These are phyloP conservation scores for Poronia punctata DNA, from an alignment of 495 filamentous ascomycete species.

Conservation along the genomic window DNA sequence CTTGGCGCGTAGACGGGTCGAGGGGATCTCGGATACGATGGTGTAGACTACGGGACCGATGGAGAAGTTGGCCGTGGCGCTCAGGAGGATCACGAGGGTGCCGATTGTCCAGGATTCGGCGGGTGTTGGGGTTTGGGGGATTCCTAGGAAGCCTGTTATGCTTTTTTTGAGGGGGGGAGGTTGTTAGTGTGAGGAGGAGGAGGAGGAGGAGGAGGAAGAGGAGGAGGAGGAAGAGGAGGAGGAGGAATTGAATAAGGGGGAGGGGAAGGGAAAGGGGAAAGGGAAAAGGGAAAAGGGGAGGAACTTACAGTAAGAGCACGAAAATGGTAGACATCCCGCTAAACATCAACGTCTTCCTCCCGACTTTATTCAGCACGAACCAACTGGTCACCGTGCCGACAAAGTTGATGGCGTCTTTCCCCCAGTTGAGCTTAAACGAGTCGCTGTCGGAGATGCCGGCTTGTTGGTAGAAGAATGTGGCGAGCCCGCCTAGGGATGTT, in stretches of 20 bases:
- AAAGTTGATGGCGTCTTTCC: conserved; percentile 39
- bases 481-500: conserved; percentile 62
- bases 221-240: not conserved
- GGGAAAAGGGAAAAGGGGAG: not conserved
- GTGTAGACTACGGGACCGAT: conserved; percentile 55
- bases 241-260: not conserved
- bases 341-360: conserved; percentile 47
- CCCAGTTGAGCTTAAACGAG: conserved; percentile 34
- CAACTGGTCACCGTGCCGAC: conserved; percentile 47
- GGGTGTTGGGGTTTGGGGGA: conserved; percentile 15
- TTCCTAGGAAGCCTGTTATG: conserved; percentile 33
- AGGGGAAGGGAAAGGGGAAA: not conserved
- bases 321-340: conserved; percentile 39
- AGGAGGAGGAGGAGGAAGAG: not conserved
- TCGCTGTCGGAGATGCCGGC: conserved; percentile 58
- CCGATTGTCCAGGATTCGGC: conserved; percentile 41
- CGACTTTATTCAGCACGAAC: conserved; percentile 43
- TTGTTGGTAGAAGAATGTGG: conserved; percentile 61
- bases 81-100: conserved; percentile 40
- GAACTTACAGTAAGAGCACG: conserved; percentile 33
- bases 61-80: conserved; percentile 38
- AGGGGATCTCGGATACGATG: conserved; percentile 52
- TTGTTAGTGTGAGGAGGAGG: conserved; percentile 3
- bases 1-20: conserved; percentile 46
- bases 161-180: conserved; percentile 2